phyloP scores from a whole-genome alignment of 305 asterid genomes.

The Stenogyne calaminthoides region DNA sequence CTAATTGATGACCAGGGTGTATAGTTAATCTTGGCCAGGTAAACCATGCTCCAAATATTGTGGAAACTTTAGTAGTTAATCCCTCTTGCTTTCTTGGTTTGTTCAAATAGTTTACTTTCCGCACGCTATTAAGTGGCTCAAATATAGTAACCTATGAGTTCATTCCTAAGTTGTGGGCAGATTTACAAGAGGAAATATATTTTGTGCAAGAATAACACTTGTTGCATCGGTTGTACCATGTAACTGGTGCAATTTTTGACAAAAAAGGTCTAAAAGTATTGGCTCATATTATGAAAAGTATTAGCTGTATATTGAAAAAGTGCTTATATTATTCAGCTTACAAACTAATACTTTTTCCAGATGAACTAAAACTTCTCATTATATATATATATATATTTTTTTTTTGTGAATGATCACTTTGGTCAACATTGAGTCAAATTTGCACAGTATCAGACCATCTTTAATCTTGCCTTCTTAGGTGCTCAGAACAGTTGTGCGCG shows the following conservation, averaged over 20 bases:
- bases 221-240: too few species aligned
- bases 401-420: too few species aligned
- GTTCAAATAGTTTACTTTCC: neutral
- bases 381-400: too few species aligned
- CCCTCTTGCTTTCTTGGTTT: neutral
- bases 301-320: too few species aligned
- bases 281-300: too few species aligned
- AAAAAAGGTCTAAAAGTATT: too few species aligned
- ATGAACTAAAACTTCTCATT: too few species aligned
- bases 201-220: too few species aligned
- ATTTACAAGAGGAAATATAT: neutral
- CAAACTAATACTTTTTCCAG: too few species aligned
- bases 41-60: conserved; percentile 25
- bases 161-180: neutral
- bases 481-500: neutral
- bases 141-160: neutral
- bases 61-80: neutral
- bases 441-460: neutral
- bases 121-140: neutral
- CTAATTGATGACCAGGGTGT: conserved; percentile 65
- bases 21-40: conserved; percentile 68
- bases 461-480: neutral
- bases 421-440: too few species aligned
- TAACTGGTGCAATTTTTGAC: too few species aligned
- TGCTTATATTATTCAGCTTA: too few species aligned